A percentile compares a stretch with the other conserved stretches of the same genome.
Conservation (phyloP, 2,329 filamentous ascomycete genomes). For the Arthrobotrys sinensis region DNA sequence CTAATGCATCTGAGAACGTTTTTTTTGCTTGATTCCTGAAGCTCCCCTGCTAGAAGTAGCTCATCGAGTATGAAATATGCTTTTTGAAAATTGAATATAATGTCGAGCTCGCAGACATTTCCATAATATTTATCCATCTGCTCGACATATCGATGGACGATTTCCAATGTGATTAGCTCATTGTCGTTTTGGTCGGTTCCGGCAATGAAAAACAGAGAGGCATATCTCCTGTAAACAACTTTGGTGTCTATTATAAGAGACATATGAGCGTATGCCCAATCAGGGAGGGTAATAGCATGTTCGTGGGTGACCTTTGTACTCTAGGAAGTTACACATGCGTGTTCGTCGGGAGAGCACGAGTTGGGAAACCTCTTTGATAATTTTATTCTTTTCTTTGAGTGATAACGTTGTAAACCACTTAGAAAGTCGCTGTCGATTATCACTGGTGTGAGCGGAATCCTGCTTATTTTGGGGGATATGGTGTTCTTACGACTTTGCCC, state of each 20-base stretch:
- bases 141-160: conserved; percentile 99
- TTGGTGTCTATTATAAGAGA: conserved; percentile 82
- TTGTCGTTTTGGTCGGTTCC: conserved; percentile 98
- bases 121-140: conserved; percentile 99
- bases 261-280: conserved; percentile 25
- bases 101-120: conserved; percentile 99
- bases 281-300: conserved; percentile 38
- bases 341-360: conserved; percentile 95
- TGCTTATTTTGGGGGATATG: conserved; percentile 53
- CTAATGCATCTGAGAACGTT: conserved; percentile 96
- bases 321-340: conserved; percentile 99
- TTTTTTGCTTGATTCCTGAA: conserved; percentile 99
- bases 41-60: conserved; percentile 91
- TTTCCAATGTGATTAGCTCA: conserved; percentile 96
- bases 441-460: conserved; percentile 19
- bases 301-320: conserved; percentile 86
- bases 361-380: conserved; percentile 99
- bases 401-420: conserved; percentile 99
- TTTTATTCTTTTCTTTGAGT: conserved; percentile 98
- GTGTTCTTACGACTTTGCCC: conserved; percentile 92
- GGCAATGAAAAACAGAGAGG: conserved; percentile 98
- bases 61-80: conserved; percentile 99
- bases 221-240: conserved; percentile 98
- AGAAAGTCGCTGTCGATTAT: conserved; percentile 81
- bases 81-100: conserved; percentile 99